These are phyloP conservation scores for Ascochyta clinopodiicola DNA, from an alignment of 2,329 filamentous ascomycete species.

Conservation along the genomic window DNA sequence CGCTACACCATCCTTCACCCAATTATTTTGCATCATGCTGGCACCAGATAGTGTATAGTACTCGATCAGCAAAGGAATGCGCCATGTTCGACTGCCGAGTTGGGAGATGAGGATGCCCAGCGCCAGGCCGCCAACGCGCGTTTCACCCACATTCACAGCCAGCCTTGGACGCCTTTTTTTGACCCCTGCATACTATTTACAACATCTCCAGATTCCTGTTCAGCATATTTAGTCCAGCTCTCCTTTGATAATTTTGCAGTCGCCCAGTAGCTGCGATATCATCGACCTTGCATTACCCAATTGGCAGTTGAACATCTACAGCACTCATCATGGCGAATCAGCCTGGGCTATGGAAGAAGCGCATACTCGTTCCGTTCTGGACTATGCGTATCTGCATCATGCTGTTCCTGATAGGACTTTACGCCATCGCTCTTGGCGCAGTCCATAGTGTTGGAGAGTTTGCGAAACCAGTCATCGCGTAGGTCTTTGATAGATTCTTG, in stretches of 20 bases:
- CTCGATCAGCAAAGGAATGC: background rate
- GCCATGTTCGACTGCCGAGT: background rate
- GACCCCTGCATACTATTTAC: slow-evolving; percentile 22
- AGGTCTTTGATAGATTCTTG: slow-evolving; percentile 1
- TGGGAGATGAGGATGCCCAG: slow-evolving; percentile 19
- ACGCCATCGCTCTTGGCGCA: slow-evolving; percentile 30
- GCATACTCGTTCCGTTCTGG: slow-evolving; percentile 49
- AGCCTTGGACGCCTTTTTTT: slow-evolving; percentile 26
- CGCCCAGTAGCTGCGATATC: background rate
- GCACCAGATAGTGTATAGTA: background rate
- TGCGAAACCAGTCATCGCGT: slow-evolving; percentile 31
- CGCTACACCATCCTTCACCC: background rate
- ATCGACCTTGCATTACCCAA: background rate
- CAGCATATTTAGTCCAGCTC: slow-evolving; percentile 6
- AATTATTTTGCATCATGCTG: background rate
- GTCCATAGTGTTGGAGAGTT: slow-evolving; percentile 26
- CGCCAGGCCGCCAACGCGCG: slow-evolving; percentile 22
- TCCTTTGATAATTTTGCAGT: background rate
- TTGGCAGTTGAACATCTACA: background rate
- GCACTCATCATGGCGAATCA: slow-evolving; percentile 29
- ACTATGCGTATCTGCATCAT: slow-evolving; percentile 41
- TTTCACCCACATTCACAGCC: slow-evolving; percentile 28
- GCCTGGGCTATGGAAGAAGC: slow-evolving; percentile 45
- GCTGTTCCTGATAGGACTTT: slow-evolving; percentile 41
- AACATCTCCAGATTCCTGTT: slow-evolving; percentile 6